Conservation (phyloP, 2,329 filamentous ascomycete species). For the Phialophora expanda region DNA sequence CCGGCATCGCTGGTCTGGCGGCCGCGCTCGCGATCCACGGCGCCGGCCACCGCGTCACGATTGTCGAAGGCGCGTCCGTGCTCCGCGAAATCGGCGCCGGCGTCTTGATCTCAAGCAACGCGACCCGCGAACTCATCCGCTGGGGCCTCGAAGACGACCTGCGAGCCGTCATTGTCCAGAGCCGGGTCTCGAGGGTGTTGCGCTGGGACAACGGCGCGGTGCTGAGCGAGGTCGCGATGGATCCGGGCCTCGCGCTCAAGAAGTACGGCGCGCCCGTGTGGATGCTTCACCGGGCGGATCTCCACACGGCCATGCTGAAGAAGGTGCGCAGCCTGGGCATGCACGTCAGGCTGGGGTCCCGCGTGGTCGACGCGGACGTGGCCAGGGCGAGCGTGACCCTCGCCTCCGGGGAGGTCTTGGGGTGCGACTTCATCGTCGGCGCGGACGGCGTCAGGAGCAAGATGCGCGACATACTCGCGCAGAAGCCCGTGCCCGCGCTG, state of each 20-base stretch:
- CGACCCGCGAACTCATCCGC: conserved; percentile 15
- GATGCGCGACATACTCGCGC: conserved; percentile 14
- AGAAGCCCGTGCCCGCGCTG: conserved; percentile 5
- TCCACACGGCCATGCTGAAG: conserved; percentile 16
- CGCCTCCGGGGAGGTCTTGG: conserved; percentile 3
- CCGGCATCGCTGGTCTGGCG: conserved; percentile 11
- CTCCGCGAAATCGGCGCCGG: conserved; percentile 12
- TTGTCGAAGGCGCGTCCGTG: conserved; percentile 10
- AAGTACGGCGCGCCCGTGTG: conserved; percentile 13
- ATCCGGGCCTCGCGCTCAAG: conserved; percentile 12
- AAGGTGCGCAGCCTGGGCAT: conserved; percentile 16
- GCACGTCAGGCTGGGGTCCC: conserved; percentile 8
- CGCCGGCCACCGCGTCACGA: conserved; percentile 7
- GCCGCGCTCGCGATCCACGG: conserved; percentile 10
- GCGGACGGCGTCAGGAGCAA: conserved; percentile 13
- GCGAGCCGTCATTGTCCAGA: conserved; percentile 12
- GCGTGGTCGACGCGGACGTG: conserved; percentile 13
- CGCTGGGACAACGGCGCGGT: conserved; percentile 11
- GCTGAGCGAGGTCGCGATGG: conserved; percentile 12
- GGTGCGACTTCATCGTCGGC: conserved; percentile 10
- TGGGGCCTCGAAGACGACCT: conserved; percentile 15
- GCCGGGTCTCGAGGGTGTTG: conserved; percentile 12
- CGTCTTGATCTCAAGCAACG: conserved; percentile 15
- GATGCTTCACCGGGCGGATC: conserved; percentile 14
- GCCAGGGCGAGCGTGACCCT: conserved; percentile 11